Base-by-base conservation (phyloP, 1,284 basidiomycete genomes). In the Baeospora myosura region DNA sequence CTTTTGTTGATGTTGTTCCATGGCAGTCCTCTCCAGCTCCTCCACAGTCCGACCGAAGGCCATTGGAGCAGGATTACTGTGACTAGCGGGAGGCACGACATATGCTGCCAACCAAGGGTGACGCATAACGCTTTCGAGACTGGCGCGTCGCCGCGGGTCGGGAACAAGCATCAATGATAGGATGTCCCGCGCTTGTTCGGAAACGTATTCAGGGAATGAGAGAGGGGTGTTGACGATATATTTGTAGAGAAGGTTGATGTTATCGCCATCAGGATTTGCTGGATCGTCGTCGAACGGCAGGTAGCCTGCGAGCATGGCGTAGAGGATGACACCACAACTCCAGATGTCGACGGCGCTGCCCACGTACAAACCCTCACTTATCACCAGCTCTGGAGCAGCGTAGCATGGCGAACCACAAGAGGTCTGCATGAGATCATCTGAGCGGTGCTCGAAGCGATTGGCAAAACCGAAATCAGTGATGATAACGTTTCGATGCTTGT, bases 251-350 rank as follows among this genome's bases (percentile, higher is more conserved):
- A 98, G 73, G 60, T 98, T 98, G 74, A 98, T 98, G 67, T 98
- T 98, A 69, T 98, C 94, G 44, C 96, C 96, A 49, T 98, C 96
- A 2, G 96, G 96, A 62, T 98, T 99, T 23, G 85, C 86, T 1
- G 96, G 96, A 64, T 99, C 96, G 62, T 98, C 96, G 64, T 98
- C 96, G 62, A 98, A 99, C n/a, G 96, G 96, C 23, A 99, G 81
- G 60, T 98, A 98, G 5, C 96, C 96, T 1, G 95, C 93, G 8
- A 98, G 79, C 95, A 99, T 98, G 43, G 96, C 96, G 62, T 98
- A 99, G 4, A 99, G 76, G 54, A 99, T 99, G 50, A 99, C 96
- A 49, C 96, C 96, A 54, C 96, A 98, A 10, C 88, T 92, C 96
- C 96, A 99, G 54, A 99, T 95, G 56, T 98, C 96, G 46, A 98